Percentiles rank a stretch among this genome's conserved stretches.
phyloP scores from a whole-genome alignment of 225 moss, liverwort and hornwort genomes.

The Thuidium tamariscinum region DNA sequence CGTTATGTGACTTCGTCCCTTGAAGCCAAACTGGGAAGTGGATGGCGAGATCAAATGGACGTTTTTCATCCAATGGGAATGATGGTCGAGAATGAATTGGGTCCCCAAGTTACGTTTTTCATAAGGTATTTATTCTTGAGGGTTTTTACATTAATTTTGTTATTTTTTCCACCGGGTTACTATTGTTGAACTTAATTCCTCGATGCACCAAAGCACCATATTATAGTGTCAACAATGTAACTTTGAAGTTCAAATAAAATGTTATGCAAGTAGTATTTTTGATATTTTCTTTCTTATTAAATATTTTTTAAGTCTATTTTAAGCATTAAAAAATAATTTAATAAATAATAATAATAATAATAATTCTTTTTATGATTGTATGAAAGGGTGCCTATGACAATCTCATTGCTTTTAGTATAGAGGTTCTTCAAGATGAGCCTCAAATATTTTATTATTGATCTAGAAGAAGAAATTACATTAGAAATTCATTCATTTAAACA shows the following conservation, averaged over 20 bases:
- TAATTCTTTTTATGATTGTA: neutral
- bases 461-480: neutral
- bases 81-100: too few species aligned
- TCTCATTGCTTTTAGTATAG: too few species aligned
- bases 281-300: too few species aligned
- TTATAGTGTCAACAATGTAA: neutral
- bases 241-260: neutral
- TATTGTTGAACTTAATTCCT: neutral
- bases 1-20: neutral
- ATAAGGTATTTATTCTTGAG: neutral
- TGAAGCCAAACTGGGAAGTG: neutral
- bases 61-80: neutral
- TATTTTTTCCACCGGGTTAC: fast-evolving
- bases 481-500: neutral
- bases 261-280: fast-evolving
- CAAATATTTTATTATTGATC: neutral
- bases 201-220: neutral
- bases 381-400: neutral
- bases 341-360: neutral
- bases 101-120: neutral
- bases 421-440: neutral
- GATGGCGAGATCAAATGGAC: neutral
- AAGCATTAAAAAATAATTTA: neutral
- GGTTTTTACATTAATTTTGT: neutral
- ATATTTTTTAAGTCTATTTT: neutral